Evolutionary conservation across 257 asterid genomes (phyloP).

Genomic region (Gardenia jasminoides): DNA sequence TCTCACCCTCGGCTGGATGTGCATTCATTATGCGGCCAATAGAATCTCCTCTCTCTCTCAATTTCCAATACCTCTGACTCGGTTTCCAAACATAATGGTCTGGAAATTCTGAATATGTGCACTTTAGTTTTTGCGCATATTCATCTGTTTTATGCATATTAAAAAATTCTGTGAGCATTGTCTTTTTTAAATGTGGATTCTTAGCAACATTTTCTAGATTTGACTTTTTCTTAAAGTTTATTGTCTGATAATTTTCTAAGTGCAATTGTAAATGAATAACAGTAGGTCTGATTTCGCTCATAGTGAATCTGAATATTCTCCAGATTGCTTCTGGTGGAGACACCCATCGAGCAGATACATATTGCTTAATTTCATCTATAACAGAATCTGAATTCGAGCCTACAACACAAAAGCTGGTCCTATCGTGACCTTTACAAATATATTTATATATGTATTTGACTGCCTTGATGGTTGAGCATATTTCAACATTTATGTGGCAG

Average conservation of each 20-base stretch:
- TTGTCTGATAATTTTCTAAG: not conserved
- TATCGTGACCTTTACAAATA: too few species aligned
- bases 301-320: too few species aligned
- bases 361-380: too few species aligned
- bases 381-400: too few species aligned
- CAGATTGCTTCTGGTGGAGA: too few species aligned
- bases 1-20: not conserved
- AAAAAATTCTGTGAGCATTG: slow-evolving; percentile 9
- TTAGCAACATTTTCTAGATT: not conserved
- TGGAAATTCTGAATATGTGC: not conserved
- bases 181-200: not conserved
- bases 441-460: too few species aligned
- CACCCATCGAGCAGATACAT: too few species aligned
- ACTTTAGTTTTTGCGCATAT: not conserved
- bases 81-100: not conserved
- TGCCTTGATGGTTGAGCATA: too few species aligned
- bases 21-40: not conserved
- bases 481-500: too few species aligned
- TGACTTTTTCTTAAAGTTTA: not conserved
- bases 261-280: too few species aligned
- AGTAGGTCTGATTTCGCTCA: too few species aligned
- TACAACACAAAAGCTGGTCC: too few species aligned
- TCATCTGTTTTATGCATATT: not conserved
- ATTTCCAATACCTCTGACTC: not conserved
- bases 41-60: not conserved